Evolutionary conservation across 225 moss, liverwort and hornwort species (phyloP).

Genomic region (Ulota crispa): DNA sequence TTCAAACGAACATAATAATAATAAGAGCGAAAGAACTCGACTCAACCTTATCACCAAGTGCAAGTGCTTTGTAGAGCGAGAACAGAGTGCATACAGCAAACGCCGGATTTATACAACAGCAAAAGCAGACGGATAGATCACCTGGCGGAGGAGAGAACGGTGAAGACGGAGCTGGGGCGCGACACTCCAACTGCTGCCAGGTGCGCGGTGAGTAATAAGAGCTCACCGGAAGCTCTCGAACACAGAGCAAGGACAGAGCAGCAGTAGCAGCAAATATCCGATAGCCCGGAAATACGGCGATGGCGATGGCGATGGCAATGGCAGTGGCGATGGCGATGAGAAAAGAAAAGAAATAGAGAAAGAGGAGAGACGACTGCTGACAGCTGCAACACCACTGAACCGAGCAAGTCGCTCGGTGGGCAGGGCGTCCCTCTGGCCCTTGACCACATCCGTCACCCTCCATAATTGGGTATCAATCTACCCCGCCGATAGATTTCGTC

Average conservation of each 20-base stretch:
- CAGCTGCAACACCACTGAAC: not conserved
- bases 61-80: too few relatives aligned
- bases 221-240: not conserved
- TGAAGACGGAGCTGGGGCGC: not conserved
- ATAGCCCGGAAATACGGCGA: not conserved
- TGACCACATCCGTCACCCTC: constrained; percentile 38
- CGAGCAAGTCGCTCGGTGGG: not conserved
- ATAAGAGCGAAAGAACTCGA: not conserved
- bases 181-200: not conserved
- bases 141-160: not conserved
- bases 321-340: constrained; percentile 13
- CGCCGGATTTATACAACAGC: not conserved
- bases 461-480: constrained; percentile 38
- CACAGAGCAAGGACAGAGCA: not conserved
- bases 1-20: not conserved
- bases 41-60: not conserved
- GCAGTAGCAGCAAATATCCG: too few relatives aligned
- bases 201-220: not conserved
- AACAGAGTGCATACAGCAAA: not conserved
- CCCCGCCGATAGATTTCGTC: not conserved
- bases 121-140: not conserved
- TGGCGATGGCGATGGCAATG: too few relatives aligned
- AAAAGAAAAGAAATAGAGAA: not conserved
- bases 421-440: not conserved
- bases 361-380: not conserved